phyloP scores from a whole-genome alignment of 768 basidiomycete species.

The Trametes maxima region DNA sequence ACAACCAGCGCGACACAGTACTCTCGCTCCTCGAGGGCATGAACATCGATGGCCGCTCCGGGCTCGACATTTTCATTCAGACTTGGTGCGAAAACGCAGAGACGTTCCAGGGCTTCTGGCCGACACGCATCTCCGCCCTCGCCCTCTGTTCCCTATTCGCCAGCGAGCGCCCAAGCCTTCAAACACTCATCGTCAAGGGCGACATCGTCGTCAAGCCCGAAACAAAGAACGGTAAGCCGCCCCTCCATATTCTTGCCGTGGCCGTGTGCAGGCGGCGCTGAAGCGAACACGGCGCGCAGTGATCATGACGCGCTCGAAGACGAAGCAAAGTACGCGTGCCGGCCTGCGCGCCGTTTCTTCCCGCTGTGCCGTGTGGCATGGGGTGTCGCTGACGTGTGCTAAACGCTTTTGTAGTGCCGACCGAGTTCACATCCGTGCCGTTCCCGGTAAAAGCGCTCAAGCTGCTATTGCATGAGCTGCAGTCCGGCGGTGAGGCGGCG shows the following conservation, averaged over 20 bases:
- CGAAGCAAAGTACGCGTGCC: slow-evolving; percentile 73
- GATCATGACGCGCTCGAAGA: slow-evolving; percentile 95
- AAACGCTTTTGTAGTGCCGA: slow-evolving; percentile 58
- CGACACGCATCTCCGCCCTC: slow-evolving; percentile 80
- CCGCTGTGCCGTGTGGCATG: not conserved
- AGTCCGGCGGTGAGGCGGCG: slow-evolving; percentile 75
- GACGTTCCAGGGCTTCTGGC: slow-evolving; percentile 96
- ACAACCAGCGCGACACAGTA: slow-evolving; percentile 82
- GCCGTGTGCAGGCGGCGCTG: slow-evolving; percentile 1
- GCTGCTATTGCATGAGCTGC: slow-evolving; percentile 81
- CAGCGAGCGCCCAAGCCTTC: slow-evolving; percentile 66
- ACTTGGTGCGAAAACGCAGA: slow-evolving; percentile 96
- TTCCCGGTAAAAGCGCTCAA: slow-evolving; percentile 96
- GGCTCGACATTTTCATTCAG: slow-evolving; percentile 84
- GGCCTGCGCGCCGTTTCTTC: slow-evolving; percentile 13
- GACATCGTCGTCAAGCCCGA: slow-evolving; percentile 85
- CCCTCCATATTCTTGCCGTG: not conserved
- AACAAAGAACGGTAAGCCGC: slow-evolving; percentile 74
- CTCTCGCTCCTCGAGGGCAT: slow-evolving; percentile 75
- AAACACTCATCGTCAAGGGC: slow-evolving; percentile 79
- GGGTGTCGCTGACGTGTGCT: slow-evolving; percentile 25
- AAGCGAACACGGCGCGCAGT: slow-evolving; percentile 47
- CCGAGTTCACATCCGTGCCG: slow-evolving; percentile 80
- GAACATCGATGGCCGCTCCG: slow-evolving; percentile 58
- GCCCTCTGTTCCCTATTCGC: slow-evolving; percentile 77